A percentile compares a stretch with the other conserved stretches of the same genome.
These are phyloP conservation scores for Epichloe sp. DNA, from an alignment of 2,329 filamentous ascomycete species.

Conservation along the genomic window DNA sequence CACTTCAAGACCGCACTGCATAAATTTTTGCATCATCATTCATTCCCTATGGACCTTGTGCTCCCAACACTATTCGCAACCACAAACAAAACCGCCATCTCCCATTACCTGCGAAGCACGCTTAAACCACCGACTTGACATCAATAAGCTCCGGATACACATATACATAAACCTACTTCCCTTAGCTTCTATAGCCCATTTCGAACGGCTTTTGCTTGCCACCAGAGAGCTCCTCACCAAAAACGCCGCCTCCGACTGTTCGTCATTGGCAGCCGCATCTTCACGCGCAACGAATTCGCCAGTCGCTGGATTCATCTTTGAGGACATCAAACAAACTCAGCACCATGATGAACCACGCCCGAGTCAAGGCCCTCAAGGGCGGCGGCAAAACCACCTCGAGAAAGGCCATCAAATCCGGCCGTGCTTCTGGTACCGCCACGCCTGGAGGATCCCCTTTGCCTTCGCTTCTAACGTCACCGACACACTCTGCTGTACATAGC, in stretches of 20 bases:
- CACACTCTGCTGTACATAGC: conserved; percentile 45
- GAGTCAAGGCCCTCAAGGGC: conserved; percentile 56
- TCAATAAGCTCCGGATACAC: not conserved
- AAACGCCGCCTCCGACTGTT: not conserved
- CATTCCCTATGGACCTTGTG: conserved; percentile 3
- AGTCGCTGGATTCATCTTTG: not conserved
- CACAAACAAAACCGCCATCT: not conserved
- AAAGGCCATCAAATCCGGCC: conserved; percentile 49
- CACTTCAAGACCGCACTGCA: not conserved
- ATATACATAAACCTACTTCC: not conserved
- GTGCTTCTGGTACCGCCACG: conserved; percentile 44
- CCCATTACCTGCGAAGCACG: not conserved
- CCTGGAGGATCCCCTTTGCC: conserved; percentile 43
- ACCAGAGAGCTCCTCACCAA: not conserved
- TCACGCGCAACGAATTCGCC: not conserved
- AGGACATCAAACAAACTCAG: not conserved
- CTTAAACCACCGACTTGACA: conserved; percentile 3
- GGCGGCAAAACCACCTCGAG: conserved; percentile 59
- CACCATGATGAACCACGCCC: conserved; percentile 44
- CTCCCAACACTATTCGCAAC: not conserved
- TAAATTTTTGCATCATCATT: not conserved
- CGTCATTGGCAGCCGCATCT: not conserved
- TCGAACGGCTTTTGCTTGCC: not conserved
- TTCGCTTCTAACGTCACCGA: conserved; percentile 44
- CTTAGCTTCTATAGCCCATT: not conserved